Evolutionary conservation across 768 basidiomycete species (phyloP), one percentile per base, ranked within the genome.

Genomic region (Heimioporus sp.): DNA sequence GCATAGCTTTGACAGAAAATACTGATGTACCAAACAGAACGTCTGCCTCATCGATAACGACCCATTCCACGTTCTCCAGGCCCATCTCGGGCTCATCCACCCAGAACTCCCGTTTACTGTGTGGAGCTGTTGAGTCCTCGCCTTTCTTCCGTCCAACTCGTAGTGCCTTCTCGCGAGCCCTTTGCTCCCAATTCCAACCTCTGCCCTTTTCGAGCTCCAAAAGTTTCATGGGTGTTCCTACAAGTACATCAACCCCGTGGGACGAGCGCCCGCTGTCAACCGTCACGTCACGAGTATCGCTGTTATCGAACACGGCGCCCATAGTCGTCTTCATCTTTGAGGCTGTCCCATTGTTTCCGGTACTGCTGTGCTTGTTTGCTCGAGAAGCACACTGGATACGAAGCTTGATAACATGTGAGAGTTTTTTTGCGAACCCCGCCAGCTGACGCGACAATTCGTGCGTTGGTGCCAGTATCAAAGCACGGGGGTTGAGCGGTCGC

Each of bases 21-120:
- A 31, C 31, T 3, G 10, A 40, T 68, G 45, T 56, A 90, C 93
- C 91, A 48, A 96, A 86, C 12, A 95, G 73, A 44, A 97, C 82
- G 64, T 96, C 94, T 0, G 94, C 93, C 64, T 97, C 93, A 54
- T 97, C 94, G 2, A 96, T 73, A 4, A 95, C 76, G 7, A 96
- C 86, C 92, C 92, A 96, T 61, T 96, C 91, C 2, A 95, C 73
- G 44, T 82, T 78, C 46, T 76, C 77, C 20, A 92, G 69, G 2
- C 83, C 78, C 70, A 90, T 78, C 61, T 84, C 76, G 5, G 81
- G 77, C 42, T 77, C 72, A 19, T 75, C 76, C 59, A 58, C 76
- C 76, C 67, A 74, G 54, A 56, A 79, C 68, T 67, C 65, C 19
- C 63, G 63, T 37, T 31, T 46, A 19, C 45, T 21, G 48, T 53